phyloP scores from a whole-genome alignment of 768 basidiomycete species.

The Sporobolomyces pararoseus region DNA sequence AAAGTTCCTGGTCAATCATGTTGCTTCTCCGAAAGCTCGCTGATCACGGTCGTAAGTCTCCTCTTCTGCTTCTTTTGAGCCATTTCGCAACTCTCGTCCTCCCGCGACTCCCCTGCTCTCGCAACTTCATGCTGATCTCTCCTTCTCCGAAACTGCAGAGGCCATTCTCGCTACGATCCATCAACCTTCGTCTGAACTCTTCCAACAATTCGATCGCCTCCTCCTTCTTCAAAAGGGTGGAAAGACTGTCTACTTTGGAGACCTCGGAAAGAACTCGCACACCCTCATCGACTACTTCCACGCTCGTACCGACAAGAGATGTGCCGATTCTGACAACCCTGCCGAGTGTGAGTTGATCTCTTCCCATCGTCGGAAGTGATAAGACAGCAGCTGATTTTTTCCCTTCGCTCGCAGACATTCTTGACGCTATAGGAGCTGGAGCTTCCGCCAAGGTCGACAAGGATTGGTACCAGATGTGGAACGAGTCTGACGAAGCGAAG shows the following conservation, averaged over 20 bases:
- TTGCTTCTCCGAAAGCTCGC: constrained; percentile 53
- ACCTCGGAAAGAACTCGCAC: constrained; percentile 65
- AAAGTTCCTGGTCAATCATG: constrained; percentile 53
- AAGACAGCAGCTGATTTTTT: constrained; percentile 57
- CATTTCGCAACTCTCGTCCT: too few relatives aligned
- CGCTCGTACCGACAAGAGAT: constrained; percentile 57
- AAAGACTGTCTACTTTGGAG: constrained; percentile 61
- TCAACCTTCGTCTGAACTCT: constrained; percentile 62
- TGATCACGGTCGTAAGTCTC: constrained; percentile 52
- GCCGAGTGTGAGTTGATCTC: constrained; percentile 56
- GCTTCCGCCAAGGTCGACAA: constrained; percentile 61
- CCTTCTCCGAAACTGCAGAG: too few relatives aligned
- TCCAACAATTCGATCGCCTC: constrained; percentile 71
- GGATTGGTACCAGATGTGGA: constrained; percentile 85
- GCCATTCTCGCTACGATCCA: constrained; percentile 53
- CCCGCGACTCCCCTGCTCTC: too few relatives aligned
- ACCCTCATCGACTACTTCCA: constrained; percentile 56
- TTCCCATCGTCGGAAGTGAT: too few relatives aligned
- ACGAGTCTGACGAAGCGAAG: constrained; percentile 63
- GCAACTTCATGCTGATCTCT: too few relatives aligned
- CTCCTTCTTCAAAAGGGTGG: constrained; percentile 66
- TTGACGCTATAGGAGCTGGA: constrained; percentile 58
- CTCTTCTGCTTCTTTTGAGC: too few relatives aligned
- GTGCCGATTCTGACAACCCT: constrained; percentile 63
- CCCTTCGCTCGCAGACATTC: constrained; percentile 64